Base-by-base conservation (phyloP, 73 alveolate genomes). In the Tetrahymena malaccensis region DNA sequence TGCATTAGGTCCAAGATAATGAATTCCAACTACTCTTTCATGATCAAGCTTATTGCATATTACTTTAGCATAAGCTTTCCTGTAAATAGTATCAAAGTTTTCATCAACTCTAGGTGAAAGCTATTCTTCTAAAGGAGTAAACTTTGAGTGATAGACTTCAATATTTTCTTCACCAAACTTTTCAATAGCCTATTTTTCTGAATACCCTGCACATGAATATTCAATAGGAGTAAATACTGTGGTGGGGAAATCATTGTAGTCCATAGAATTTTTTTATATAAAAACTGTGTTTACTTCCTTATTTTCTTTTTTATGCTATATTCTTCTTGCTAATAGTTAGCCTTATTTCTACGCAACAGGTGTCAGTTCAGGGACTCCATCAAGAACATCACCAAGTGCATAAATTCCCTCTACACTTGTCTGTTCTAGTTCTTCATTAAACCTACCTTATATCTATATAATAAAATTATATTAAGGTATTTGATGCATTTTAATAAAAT, bases 181-280 rank as follows among this genome's bases (percentile, higher is more conserved):
- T 35, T 94, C 95, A 25, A 40, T 94, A 8, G 99, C 99, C 95
- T 97, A 97, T 93, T 98, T 99, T 93, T 98, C 99, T 56, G 98
- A 96, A 35, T 98, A 94, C 3, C 99, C 99, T 35, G 98, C 98
- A 94, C 97, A 98, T 19, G 99, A 97, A 93, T 98, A 98, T 96
- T 98, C 99, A 17, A 98, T 55, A 38, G 98, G 98, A 58, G 99
- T 96, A 95, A 98, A 98, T 1, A 98, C 97, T 13, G 99, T 97
- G 8, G 99, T 98, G 17, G 99, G 99, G 93, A 98, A 98, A 93
- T 97, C 96, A 43, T 95, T 95, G 96, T 98, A 98, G 93, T 98
- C 99, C 83, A 98, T 94, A 35, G 95, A 58, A 50, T 93, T 83
- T 83, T 97, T 96, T 94, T 94, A 22, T 85, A 85, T 94, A 44